Percentiles rank a stretch among this genome's conserved stretches.
Evolutionary conservation across 768 basidiomycete species (phyloP).

Genomic region (Mycena olivaceomarginata): DNA sequence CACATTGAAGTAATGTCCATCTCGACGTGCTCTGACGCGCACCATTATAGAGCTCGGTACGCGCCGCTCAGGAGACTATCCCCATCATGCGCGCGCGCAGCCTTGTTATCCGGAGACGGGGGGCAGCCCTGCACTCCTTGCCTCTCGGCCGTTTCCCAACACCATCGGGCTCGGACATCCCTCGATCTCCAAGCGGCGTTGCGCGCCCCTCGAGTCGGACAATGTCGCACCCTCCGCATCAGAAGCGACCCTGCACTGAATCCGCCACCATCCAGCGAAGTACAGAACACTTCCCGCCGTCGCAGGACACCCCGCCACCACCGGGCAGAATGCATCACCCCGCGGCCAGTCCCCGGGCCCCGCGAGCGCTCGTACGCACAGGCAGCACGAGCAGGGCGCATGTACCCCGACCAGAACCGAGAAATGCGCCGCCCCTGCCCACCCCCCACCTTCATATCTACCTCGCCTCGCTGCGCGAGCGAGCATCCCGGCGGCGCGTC

Average conservation of each 20-base stretch:
- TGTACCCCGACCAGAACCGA: neutral
- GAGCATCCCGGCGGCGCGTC: neutral
- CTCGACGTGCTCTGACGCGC: neutral
- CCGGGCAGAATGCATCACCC: neutral
- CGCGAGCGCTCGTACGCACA: slow-evolving; percentile 19
- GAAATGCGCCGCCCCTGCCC: slow-evolving; percentile 24
- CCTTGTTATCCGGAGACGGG: neutral
- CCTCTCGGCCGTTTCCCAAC: neutral
- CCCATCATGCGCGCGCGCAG: neutral
- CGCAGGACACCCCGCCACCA: no score
- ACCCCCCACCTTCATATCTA: slow-evolving; percentile 4
- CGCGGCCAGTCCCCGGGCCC: slow-evolving; percentile 7
- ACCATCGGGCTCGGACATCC: slow-evolving; percentile 32
- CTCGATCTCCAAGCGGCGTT: slow-evolving; percentile 20
- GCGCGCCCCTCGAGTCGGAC: slow-evolving; percentile 11
- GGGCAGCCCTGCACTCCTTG: neutral
- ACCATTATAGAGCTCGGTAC: slow-evolving; percentile 2
- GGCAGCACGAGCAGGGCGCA: neutral
- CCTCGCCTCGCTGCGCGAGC: slow-evolving; percentile 25
- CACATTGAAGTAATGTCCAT: neutral
- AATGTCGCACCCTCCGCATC: neutral
- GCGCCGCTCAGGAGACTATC: neutral
- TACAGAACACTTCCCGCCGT: slow-evolving; percentile 19
- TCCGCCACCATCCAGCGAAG: no score
- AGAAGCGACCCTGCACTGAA: no score